Percentiles rank a stretch among this genome's conserved stretches.
phyloP scores from a whole-genome alignment of 768 basidiomycete genomes.

The Boletus patriciae region DNA sequence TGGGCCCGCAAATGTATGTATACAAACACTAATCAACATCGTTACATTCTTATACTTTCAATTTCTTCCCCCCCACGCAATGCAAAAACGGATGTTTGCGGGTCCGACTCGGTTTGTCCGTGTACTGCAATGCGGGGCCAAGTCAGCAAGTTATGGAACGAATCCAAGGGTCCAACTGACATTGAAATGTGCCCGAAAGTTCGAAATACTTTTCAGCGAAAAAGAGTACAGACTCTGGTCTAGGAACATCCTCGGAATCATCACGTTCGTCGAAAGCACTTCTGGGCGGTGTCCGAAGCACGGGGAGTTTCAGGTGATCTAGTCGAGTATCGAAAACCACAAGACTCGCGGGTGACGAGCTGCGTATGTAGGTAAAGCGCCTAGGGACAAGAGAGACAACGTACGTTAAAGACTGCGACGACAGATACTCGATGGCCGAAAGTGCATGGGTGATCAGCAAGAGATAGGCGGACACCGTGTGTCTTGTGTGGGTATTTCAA shows the following conservation, averaged over 20 bases:
- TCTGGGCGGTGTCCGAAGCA: slow-evolving; percentile 35
- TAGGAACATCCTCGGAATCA: slow-evolving; percentile 18
- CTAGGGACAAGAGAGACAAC: slow-evolving; percentile 2
- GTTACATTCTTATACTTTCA: background rate
- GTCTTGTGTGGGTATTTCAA: slow-evolving; percentile 19
- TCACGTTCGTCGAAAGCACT: slow-evolving; percentile 17
- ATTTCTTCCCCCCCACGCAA: slow-evolving; percentile 4
- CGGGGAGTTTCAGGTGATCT: slow-evolving; percentile 49
- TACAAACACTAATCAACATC: slow-evolving; percentile 24
- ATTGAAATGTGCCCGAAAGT: slow-evolving; percentile 44
- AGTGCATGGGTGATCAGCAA: slow-evolving; percentile 49
- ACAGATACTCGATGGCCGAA: slow-evolving; percentile 39
- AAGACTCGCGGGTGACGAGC: slow-evolving; percentile 35
- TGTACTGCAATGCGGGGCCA: slow-evolving; percentile 9
- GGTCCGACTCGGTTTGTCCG: slow-evolving; percentile 1
- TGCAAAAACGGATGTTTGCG: slow-evolving; percentile 5
- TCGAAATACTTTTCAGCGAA: slow-evolving; percentile 58
- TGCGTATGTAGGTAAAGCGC: slow-evolving; percentile 4
- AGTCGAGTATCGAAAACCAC: slow-evolving; percentile 63
- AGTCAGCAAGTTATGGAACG: background rate
- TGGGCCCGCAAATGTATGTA: background rate
- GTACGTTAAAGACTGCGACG: slow-evolving; percentile 26
- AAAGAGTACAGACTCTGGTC: slow-evolving; percentile 38
- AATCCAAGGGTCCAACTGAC: slow-evolving; percentile 35
- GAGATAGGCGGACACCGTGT: slow-evolving; percentile 52